Evolutionary conservation across 1,139 yeast genomes (phyloP).

Genomic region (Saccharomycopsis phalli): DNA sequence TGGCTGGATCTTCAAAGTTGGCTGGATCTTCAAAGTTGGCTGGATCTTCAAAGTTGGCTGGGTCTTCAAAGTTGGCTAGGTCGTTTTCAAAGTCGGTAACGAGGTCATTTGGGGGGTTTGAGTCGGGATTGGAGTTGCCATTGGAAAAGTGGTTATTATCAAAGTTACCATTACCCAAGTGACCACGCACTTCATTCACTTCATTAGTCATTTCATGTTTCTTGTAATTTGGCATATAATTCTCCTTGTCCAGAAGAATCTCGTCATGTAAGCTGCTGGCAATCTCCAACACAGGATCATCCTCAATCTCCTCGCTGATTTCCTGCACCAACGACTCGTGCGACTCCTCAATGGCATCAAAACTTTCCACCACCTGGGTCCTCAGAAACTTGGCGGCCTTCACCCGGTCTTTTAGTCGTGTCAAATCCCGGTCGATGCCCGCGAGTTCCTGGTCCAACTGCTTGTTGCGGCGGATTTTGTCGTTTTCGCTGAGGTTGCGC

Average conservation of each 20-base stretch:
- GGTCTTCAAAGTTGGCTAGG: too few species aligned
- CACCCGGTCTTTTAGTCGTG: slow-evolving; percentile 1
- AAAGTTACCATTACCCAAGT: too few species aligned
- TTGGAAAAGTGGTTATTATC: too few species aligned
- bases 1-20: too few species aligned
- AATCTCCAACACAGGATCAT: not conserved
- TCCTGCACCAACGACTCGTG: not conserved
- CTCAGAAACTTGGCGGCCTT: not conserved
- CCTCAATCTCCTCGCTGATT: not conserved
- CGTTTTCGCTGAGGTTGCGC: slow-evolving; percentile 17
- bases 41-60: not conserved
- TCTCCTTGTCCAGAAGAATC: slow-evolving; percentile 5
- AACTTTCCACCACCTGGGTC: not conserved
- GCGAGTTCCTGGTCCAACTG: slow-evolving; percentile 3
- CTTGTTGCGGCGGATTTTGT: slow-evolving; percentile 10
- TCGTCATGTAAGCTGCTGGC: slow-evolving; percentile 5
- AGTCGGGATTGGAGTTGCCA: too few species aligned
- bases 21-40: not conserved
- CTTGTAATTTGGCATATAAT: slow-evolving; percentile 1
- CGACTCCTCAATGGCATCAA: not conserved
- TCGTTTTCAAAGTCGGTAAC: too few species aligned
- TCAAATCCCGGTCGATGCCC: not conserved
- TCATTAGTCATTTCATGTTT: too few species aligned
- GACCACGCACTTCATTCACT: slow-evolving; percentile 4
- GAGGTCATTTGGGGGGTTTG: too few species aligned